Evolutionary conservation across 1,139 yeast genomes (phyloP).

Genomic region (Fermentozyma sake): DNA sequence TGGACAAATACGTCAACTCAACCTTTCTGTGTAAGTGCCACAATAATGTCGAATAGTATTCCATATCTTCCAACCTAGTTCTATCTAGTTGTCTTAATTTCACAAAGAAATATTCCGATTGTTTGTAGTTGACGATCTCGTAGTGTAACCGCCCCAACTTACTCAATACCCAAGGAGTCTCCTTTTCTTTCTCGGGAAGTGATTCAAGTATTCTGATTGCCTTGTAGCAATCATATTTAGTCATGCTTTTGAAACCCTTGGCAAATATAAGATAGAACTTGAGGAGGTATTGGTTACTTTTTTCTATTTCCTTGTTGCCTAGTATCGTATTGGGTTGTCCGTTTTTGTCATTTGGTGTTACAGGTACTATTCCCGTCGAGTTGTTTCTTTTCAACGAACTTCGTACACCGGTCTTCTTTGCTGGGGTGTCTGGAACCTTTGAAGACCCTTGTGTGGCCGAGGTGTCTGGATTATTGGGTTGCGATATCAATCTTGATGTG

Average conservation of each 20-base stretch:
- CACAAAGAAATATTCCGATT: constrained; percentile 61
- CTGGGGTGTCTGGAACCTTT: constrained; percentile 11
- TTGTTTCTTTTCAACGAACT: constrained; percentile 25
- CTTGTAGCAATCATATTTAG: constrained; percentile 71
- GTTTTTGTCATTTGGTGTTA: constrained; percentile 4
- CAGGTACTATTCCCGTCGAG: constrained; percentile 14
- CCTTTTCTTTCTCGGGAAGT: constrained; percentile 58
- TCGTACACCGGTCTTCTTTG: constrained; percentile 12
- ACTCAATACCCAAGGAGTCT: constrained; percentile 84
- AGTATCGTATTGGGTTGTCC: constrained; percentile 1
- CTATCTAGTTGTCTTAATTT: constrained; percentile 66
- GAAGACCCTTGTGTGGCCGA: constrained; percentile 5
- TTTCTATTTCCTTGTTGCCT: constrained; percentile 29
- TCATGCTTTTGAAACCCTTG: constrained; percentile 58
- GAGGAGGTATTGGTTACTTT: constrained; percentile 43
- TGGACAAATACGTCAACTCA: constrained; percentile 77
- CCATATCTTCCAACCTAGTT: constrained; percentile 87
- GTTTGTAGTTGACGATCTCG: constrained; percentile 82
- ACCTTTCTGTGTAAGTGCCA: constrained; percentile 90
- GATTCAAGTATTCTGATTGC: constrained; percentile 68
- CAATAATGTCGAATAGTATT: constrained; percentile 77
- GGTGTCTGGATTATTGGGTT: no score
- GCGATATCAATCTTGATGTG: constrained; percentile 51
- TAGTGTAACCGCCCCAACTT: constrained; percentile 78
- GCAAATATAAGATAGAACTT: constrained; percentile 60